phyloP scores from a whole-genome alignment of 2,329 filamentous ascomycete species.

The Ascochyta fabae region DNA sequence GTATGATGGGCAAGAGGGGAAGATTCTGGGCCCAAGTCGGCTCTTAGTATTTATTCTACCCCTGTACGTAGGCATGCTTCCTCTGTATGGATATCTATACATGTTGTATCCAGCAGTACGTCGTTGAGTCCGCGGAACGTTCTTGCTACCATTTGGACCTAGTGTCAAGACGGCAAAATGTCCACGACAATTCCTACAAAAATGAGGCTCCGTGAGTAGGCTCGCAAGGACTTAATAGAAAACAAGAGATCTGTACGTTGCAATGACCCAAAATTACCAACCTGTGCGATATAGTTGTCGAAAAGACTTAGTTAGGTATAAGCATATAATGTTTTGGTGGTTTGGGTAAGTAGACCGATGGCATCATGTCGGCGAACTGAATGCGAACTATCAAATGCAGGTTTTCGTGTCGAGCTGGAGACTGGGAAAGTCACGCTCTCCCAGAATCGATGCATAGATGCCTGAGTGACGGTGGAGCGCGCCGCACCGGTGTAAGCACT shows the following conservation, averaged over 20 bases:
- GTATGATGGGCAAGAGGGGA: not conserved
- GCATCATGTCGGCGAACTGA: not conserved
- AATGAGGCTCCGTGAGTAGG: not conserved
- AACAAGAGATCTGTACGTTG: not conserved
- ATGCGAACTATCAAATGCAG: not conserved
- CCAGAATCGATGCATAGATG: not conserved
- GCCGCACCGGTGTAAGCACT: slow-evolving; percentile 2
- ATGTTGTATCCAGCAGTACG: not conserved
- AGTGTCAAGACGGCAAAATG: not conserved
- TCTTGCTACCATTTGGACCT: not conserved
- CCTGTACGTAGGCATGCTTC: too few species aligned
- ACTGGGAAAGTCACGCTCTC: not conserved
- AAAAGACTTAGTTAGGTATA: not conserved
- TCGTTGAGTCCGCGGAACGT: too few species aligned
- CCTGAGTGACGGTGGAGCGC: not conserved
- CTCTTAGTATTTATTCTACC: too few species aligned
- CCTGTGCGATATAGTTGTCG: not conserved
- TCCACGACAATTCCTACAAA: not conserved
- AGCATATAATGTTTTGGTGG: not conserved
- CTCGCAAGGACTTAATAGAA: not conserved
- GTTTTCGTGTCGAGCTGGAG: not conserved
- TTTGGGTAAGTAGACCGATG: not conserved
- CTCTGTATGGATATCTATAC: not conserved
- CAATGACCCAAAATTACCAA: not conserved
- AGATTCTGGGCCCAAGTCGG: too few species aligned